phyloP scores from a whole-genome alignment of 768 basidiomycete genomes.

The Naganishia friedmannii region DNA sequence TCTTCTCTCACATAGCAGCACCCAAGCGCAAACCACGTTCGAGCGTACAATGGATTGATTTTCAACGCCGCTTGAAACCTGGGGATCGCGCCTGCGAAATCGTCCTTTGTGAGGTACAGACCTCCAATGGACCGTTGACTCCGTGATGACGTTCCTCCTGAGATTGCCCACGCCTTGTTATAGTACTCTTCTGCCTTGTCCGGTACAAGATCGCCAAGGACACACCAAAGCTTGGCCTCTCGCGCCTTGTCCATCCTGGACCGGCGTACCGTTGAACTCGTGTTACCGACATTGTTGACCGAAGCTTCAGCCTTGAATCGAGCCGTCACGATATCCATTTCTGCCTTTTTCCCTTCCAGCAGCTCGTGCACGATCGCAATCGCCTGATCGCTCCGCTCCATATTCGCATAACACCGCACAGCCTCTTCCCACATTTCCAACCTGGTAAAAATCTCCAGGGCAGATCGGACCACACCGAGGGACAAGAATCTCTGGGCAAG shows the following conservation, averaged over 20 bases:
- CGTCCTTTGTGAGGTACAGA: slow-evolving; percentile 67
- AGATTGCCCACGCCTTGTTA: slow-evolving; percentile 76
- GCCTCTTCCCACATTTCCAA: slow-evolving; percentile 99
- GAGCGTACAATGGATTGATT: slow-evolving; percentile 82
- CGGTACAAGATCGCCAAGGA: slow-evolving; percentile 75
- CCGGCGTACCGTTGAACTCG: slow-evolving; percentile 21
- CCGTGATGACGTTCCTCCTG: slow-evolving; percentile 73
- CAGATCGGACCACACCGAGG: slow-evolving; percentile 82
- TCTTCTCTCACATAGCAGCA: slow-evolving; percentile 80
- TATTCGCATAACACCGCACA: slow-evolving; percentile 75
- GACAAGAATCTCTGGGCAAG: slow-evolving; percentile 76
- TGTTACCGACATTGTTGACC: slow-evolving; percentile 25
- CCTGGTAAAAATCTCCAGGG: slow-evolving; percentile 87
- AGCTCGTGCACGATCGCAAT: slow-evolving; percentile 78
- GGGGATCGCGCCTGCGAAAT: slow-evolving; percentile 63
- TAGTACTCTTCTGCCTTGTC: slow-evolving; percentile 71
- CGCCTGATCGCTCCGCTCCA: slow-evolving; percentile 76
- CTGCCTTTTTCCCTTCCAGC: slow-evolving; percentile 76
- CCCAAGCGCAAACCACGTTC: slow-evolving; percentile 95
- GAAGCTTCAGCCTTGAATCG: slow-evolving; percentile 40
- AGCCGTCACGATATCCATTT: slow-evolving; percentile 67
- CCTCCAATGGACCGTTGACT: slow-evolving; percentile 90
- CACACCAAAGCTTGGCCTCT: slow-evolving; percentile 89
- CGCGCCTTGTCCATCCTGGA: slow-evolving; percentile 62
- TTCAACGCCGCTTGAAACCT: slow-evolving; percentile 71